Conservation (phyloP, 139 green algal genomes). For the Monoraphidium neglectum region DNA sequence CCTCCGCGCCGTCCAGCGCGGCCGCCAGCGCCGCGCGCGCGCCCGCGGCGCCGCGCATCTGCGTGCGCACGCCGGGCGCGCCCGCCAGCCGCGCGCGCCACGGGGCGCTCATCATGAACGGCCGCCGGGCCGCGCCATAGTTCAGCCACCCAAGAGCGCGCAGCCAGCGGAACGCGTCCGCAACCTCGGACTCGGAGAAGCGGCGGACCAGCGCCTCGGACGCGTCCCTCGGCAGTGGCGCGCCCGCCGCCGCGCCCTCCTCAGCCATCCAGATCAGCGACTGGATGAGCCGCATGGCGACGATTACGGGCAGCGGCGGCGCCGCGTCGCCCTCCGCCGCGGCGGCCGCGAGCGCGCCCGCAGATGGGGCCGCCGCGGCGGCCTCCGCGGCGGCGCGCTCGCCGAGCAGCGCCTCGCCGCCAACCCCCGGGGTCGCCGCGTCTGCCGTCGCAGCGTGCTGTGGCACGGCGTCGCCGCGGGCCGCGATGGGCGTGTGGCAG, state of each 20-base stretch:
- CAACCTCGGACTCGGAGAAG: not conserved
- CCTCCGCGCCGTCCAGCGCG: too few species aligned
- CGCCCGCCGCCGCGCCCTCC: not conserved
- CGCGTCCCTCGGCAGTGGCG: constrained; percentile 11
- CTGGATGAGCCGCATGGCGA: constrained; percentile 21
- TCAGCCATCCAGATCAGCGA: constrained; percentile 26
- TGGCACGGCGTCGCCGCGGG: too few species aligned
- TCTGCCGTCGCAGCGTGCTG: not conserved
- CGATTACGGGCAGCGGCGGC: constrained; percentile 1
- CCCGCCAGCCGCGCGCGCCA: constrained; percentile 14
- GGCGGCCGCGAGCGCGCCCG: not conserved
- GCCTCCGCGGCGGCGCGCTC: not conserved
- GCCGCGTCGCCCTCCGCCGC: not conserved
- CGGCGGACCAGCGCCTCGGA: constrained; percentile 16
- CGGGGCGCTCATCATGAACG: constrained; percentile 14
- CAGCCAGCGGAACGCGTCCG: constrained; percentile 21
- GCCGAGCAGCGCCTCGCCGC: not conserved
- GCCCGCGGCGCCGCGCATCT: constrained; percentile 9
- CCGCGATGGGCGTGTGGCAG: too few species aligned
- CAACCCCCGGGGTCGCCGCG: not conserved
- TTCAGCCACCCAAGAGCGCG: constrained; percentile 23
- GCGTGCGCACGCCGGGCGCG: not conserved
- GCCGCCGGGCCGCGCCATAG: constrained; percentile 10
- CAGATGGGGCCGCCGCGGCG: not conserved
- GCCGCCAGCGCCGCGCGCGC: constrained; percentile 2